A percentile compares a stretch with the other conserved stretches of the same genome.
Evolutionary conservation across 306 rosid species (phyloP).

Genomic region (Dalbergia cultrata): DNA sequence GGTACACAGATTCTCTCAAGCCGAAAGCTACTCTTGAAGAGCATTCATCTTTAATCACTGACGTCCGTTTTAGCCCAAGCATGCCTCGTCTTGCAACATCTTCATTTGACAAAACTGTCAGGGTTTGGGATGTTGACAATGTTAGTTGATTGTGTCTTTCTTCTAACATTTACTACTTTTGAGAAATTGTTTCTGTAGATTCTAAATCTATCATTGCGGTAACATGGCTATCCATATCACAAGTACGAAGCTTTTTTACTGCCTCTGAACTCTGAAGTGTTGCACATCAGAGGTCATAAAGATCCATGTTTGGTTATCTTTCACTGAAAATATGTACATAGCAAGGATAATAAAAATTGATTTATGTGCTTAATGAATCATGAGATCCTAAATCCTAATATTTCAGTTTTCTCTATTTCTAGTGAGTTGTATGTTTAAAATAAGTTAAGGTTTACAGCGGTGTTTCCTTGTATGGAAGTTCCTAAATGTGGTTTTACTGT

Average conservation of each 20-base stretch:
- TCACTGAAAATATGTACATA: background rate
- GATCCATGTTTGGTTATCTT: background rate
- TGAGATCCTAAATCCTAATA: background rate
- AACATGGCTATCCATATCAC: slow-evolving; percentile 10
- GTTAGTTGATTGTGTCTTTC: slow-evolving; percentile 62
- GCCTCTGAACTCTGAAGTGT: background rate
- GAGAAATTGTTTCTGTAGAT: background rate
- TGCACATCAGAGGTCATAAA: background rate
- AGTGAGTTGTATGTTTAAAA: slow-evolving; percentile 3
- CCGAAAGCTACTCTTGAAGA: slow-evolving; percentile 80
- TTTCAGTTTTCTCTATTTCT: background rate
- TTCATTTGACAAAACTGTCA: slow-evolving; percentile 94
- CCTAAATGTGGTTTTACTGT: background rate
- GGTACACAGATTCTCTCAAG: slow-evolving; percentile 88
- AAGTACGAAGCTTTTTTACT: background rate
- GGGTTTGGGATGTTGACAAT: slow-evolving; percentile 98
- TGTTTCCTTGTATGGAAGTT: slow-evolving; percentile 7
- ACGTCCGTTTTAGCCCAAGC: slow-evolving; percentile 99
- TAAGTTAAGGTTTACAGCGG: background rate
- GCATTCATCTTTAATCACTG: slow-evolving; percentile 80
- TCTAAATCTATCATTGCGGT: slow-evolving; percentile 29
- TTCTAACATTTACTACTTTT: slow-evolving; percentile 1
- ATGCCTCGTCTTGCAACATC: slow-evolving; percentile 94
- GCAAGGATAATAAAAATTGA: background rate
- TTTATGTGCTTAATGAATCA: background rate